Percentiles rank a stretch among this genome's conserved stretches.
These are phyloP conservation scores for Neospermospora avenae DNA, from an alignment of 2,329 filamentous ascomycete genomes.

Conservation along the genomic window DNA sequence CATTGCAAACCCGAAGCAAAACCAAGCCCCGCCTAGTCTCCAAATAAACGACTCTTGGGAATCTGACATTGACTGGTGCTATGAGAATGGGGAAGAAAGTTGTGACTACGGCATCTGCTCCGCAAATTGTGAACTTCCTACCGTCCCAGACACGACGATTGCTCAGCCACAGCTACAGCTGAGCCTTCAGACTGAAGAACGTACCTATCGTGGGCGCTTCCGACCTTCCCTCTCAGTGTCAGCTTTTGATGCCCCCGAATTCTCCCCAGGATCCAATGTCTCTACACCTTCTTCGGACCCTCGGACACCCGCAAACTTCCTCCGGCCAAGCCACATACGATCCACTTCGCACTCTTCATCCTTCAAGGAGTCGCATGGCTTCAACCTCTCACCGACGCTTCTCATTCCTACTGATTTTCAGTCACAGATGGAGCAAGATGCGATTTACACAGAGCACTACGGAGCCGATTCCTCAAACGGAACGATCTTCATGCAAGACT, in stretches of 20 bases:
- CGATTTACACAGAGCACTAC: slow-evolving; percentile 30
- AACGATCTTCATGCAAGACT: slow-evolving; percentile 26
- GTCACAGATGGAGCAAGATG: slow-evolving; percentile 45
- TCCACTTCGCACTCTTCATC: slow-evolving; percentile 45
- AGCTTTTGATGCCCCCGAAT: slow-evolving; percentile 30
- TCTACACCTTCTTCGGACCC: slow-evolving; percentile 29
- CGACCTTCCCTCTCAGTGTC: slow-evolving; percentile 32
- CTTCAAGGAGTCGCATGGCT: slow-evolving; percentile 58
- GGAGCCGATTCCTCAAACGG: slow-evolving; percentile 21
- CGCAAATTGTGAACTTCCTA: slow-evolving; percentile 38
- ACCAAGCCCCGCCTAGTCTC: slow-evolving; percentile 22
- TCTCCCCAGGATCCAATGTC: slow-evolving; percentile 32
- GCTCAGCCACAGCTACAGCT: slow-evolving; percentile 22
- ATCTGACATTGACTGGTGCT: slow-evolving; percentile 68
- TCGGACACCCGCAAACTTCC: slow-evolving; percentile 27
- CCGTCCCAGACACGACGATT: slow-evolving; percentile 30
- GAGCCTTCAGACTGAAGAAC: slow-evolving; percentile 28
- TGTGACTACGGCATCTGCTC: slow-evolving; percentile 63
- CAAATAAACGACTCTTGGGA: slow-evolving; percentile 52
- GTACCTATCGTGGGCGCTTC: slow-evolving; percentile 30
- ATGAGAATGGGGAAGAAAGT: slow-evolving; percentile 61
- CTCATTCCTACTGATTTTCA: slow-evolving; percentile 59
- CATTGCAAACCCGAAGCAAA: slow-evolving; percentile 2
- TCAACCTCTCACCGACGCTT: slow-evolving; percentile 58
- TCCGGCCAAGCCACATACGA: slow-evolving; percentile 24